These are phyloP conservation scores for Endoconidiophora laricicola DNA, from an alignment of 2,329 filamentous ascomycete species.

Conservation along the genomic window DNA sequence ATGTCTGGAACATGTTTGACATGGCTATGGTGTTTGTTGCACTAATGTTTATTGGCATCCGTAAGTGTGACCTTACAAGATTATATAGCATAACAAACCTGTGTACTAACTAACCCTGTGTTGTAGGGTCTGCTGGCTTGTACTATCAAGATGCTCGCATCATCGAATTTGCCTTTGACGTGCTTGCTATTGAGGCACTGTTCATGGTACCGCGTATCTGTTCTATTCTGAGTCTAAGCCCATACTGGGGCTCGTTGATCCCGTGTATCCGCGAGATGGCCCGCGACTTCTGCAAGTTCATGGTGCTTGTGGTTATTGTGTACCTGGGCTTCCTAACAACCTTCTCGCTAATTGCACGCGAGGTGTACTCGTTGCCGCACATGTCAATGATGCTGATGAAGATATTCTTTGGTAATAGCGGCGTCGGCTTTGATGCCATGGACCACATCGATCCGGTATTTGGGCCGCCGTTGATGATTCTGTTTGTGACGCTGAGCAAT, in stretches of 20 bases:
- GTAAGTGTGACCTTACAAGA: slow-evolving; percentile 32
- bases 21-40: slow-evolving; percentile 60
- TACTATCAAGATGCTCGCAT: slow-evolving; percentile 38
- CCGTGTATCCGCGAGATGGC: slow-evolving; percentile 90
- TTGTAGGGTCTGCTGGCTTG: slow-evolving; percentile 48
- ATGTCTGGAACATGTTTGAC: slow-evolving; percentile 66
- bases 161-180: slow-evolving; percentile 71
- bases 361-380: slow-evolving; percentile 42
- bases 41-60: slow-evolving; percentile 50
- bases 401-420: slow-evolving; percentile 65
- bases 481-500: slow-evolving; percentile 63
- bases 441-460: slow-evolving; percentile 40
- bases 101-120: neutral
- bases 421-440: slow-evolving; percentile 57
- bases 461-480: slow-evolving; percentile 45
- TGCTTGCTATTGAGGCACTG: slow-evolving; percentile 74
- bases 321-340: slow-evolving; percentile 84
- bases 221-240: slow-evolving; percentile 70
- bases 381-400: slow-evolving; percentile 68
- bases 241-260: slow-evolving; percentile 80
- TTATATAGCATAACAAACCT: slow-evolving; percentile 7
- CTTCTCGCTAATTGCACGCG: slow-evolving; percentile 61
- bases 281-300: slow-evolving; percentile 78
- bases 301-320: slow-evolving; percentile 61
- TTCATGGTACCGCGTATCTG: slow-evolving; percentile 83